phyloP scores from a whole-genome alignment of 192 early-diverging fungal genomes.

The Rhizophagus clarus region DNA sequence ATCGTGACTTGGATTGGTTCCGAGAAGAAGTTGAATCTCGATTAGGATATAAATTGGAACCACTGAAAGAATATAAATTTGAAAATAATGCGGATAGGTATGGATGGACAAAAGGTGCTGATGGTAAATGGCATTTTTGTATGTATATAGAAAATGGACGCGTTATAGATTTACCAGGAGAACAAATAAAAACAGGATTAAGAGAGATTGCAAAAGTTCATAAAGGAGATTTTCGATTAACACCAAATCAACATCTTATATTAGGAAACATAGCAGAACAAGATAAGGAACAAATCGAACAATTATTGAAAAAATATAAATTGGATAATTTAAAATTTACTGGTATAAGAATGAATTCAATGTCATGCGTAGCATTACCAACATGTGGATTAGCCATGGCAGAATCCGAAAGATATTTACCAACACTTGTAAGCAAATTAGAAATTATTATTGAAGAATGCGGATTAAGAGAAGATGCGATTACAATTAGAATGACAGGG shows the following conservation, averaged over 20 bases:
- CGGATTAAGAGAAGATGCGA: conserved; percentile 85
- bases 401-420: conserved; percentile 95
- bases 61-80: conserved; percentile 76
- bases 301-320: conserved; percentile 73
- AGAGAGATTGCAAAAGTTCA: conserved; percentile 76
- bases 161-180: conserved; percentile 78
- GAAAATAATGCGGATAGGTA: conserved; percentile 90
- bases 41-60: conserved; percentile 72
- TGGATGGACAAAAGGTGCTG: conserved; percentile 80
- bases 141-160: conserved; percentile 93
- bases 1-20: conserved; percentile 93
- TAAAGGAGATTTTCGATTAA: conserved; percentile 80
- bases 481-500: conserved; percentile 97
- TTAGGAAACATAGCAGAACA: conserved; percentile 74
- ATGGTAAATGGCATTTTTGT: conserved; percentile 78
- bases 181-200: conserved; percentile 75
- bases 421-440: conserved; percentile 76
- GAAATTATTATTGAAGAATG: conserved; percentile 78
- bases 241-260: conserved; percentile 92
- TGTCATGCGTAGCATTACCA: conserved; percentile 96
- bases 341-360: conserved; percentile 83
- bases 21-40: conserved; percentile 80
- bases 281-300: conserved; percentile 71
- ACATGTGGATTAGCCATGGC: conserved; percentile 96
- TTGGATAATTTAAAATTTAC: conserved; percentile 82